These are phyloP conservation scores for Cyclostephanos invisitatus DNA, from an alignment of 108 stramenopile species.

Conservation along the genomic window DNA sequence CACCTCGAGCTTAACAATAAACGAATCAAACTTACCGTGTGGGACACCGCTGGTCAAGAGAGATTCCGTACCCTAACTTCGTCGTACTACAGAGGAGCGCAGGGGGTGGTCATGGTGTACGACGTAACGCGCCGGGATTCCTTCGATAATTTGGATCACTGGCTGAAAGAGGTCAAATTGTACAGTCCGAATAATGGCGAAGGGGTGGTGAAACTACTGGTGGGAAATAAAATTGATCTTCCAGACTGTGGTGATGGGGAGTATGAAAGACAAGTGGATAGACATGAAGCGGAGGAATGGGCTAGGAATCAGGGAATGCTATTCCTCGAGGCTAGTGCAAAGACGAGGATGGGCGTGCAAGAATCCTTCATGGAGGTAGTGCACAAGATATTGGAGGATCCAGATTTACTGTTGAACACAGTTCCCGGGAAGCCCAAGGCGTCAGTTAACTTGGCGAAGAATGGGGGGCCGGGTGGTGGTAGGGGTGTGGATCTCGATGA, in stretches of 20 bases:
- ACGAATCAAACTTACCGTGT: constrained; percentile 93
- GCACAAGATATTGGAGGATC: constrained; percentile 96
- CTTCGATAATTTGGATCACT: constrained; percentile 96
- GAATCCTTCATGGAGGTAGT: constrained; percentile 95
- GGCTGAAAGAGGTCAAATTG: constrained; percentile 97
- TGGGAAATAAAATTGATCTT: constrained; percentile 97
- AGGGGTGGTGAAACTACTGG: constrained; percentile 94
- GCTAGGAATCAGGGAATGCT: constrained; percentile 94
- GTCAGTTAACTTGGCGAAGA: constrained; percentile 38
- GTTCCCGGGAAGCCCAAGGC: constrained; percentile 83
- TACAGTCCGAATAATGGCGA: constrained; percentile 95
- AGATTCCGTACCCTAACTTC: constrained; percentile 98
- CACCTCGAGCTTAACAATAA: constrained; percentile 84
- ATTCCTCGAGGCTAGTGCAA: constrained; percentile 95
- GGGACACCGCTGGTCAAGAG: constrained; percentile 99
- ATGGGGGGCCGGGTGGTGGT: constrained; percentile 22
- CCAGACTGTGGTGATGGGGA: constrained; percentile 41
- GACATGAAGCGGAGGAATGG: constrained; percentile 93
- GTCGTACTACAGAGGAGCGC: constrained; percentile 98
- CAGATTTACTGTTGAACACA: constrained; percentile 89
- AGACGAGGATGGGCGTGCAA: constrained; percentile 90
- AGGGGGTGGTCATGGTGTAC: constrained; percentile 98
- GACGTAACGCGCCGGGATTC: constrained; percentile 98
- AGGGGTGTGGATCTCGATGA: constrained; percentile 30
- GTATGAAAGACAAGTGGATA: constrained; percentile 64